Evolutionary conservation across 139 green algal genomes (phyloP).

Genomic region (Picochlorum costavermella): DNA sequence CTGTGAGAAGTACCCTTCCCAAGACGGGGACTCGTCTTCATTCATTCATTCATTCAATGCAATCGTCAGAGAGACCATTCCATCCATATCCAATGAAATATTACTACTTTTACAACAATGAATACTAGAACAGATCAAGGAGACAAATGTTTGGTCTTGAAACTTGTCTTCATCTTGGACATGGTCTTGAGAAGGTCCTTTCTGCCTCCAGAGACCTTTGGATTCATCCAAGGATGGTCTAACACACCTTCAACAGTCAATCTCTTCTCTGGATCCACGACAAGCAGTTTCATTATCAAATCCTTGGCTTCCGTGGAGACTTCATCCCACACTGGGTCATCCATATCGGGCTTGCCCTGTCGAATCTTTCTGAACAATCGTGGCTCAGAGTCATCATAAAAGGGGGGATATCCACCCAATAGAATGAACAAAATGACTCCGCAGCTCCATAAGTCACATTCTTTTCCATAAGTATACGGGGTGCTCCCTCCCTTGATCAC

Average conservation of each 20-base stretch:
- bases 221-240: constrained; percentile 16
- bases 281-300: constrained; percentile 25
- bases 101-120: background rate
- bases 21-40: background rate
- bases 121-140: constrained; percentile 4
- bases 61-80: background rate
- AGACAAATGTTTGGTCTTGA: constrained; percentile 1
- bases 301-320: constrained; percentile 26
- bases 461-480: constrained; percentile 33
- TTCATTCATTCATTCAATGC: background rate
- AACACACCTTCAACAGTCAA: constrained; percentile 38
- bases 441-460: constrained; percentile 60
- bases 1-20: too few relatives aligned
- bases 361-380: constrained; percentile 79
- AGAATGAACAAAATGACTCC: constrained; percentile 78
- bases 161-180: constrained; percentile 10
- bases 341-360: constrained; percentile 61
- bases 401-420: constrained; percentile 84
- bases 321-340: constrained; percentile 71
- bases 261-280: constrained; percentile 50
- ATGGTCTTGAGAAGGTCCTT: constrained; percentile 13
- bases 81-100: background rate
- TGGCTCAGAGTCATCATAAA: constrained; percentile 81
- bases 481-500: constrained; percentile 51
- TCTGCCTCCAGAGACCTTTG: background rate